phyloP scores from a whole-genome alignment of 805 yeast species.

The Yarrowia sp. region DNA sequence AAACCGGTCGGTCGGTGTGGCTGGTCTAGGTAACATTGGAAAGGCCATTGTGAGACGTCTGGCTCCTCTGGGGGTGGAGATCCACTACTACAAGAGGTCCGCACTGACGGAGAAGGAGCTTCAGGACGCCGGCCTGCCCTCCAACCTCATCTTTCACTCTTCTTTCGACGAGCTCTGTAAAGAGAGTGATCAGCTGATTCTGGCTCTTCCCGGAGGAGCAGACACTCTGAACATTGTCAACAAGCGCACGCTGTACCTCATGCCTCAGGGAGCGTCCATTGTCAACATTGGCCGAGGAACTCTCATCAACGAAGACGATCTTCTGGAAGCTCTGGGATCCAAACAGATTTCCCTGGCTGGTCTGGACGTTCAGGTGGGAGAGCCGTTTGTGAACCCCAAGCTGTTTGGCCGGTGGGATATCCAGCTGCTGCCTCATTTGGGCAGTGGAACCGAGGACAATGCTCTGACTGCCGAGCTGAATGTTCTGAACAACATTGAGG shows the following conservation, averaged over 20 bases:
- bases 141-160: slow-evolving; percentile 52
- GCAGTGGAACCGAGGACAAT: slow-evolving; percentile 60
- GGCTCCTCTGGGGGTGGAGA: slow-evolving; percentile 65
- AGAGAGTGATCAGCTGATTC: slow-evolving; percentile 62
- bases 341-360: slow-evolving; percentile 73
- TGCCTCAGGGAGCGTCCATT: slow-evolving; percentile 64
- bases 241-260: slow-evolving; percentile 54
- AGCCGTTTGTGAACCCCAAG: slow-evolving; percentile 61
- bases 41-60: slow-evolving; percentile 65
- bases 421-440: slow-evolving; percentile 72
- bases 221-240: slow-evolving; percentile 65
- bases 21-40: slow-evolving; percentile 83
- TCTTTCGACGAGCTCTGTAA: slow-evolving; percentile 56
- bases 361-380: slow-evolving; percentile 72
- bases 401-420: slow-evolving; percentile 67
- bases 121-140: slow-evolving; percentile 51
- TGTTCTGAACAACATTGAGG: slow-evolving; percentile 61
- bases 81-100: slow-evolving; percentile 67
- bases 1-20: slow-evolving; percentile 65
- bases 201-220: slow-evolving; percentile 71
- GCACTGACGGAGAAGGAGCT: slow-evolving; percentile 51
- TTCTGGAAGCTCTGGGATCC: slow-evolving; percentile 63
- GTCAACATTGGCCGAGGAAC: slow-evolving; percentile 81
- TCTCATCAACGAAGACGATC: slow-evolving; percentile 70
- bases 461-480: slow-evolving; percentile 52